Percentiles rank a stretch among this genome's conserved stretches.
phyloP scores from a whole-genome alignment of 192 early-diverging fungal species.

The Phlyctochytrium arcticum region DNA sequence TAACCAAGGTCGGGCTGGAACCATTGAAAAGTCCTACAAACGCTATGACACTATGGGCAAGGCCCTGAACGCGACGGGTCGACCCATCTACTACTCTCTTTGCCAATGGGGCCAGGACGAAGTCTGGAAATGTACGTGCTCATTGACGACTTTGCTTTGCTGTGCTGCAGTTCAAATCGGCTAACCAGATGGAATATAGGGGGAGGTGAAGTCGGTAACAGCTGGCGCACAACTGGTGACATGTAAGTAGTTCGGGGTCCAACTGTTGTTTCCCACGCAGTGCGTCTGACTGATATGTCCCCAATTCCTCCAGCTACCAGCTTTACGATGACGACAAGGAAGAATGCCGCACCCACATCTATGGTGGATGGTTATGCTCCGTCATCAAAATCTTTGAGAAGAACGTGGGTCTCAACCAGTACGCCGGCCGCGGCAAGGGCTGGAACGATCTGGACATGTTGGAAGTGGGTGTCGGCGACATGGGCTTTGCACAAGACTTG shows the following conservation, averaged over 20 bases:
- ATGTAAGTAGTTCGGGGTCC: too few relatives aligned
- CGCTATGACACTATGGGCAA: conserved; percentile 35
- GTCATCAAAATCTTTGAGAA: conserved; percentile 34
- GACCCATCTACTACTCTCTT: conserved; percentile 41
- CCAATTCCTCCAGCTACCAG: too few relatives aligned
- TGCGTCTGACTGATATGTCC: too few relatives aligned
- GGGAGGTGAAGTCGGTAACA: too few relatives aligned
- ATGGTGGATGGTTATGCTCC: conserved; percentile 19
- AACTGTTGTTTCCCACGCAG: too few relatives aligned
- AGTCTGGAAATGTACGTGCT: too few relatives aligned
- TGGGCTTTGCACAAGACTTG: conserved; percentile 41
- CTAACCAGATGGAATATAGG: too few relatives aligned
- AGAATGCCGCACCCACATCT: too few relatives aligned
- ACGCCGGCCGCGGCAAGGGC: conserved; percentile 34
- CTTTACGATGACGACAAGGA: too few relatives aligned
- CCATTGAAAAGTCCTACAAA: conserved; percentile 25
- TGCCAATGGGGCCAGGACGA: conserved; percentile 52
- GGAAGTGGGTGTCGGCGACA: conserved; percentile 50
- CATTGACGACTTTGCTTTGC: too few relatives aligned
- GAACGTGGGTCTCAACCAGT: conserved; percentile 8
- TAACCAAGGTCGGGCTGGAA: conserved; percentile 18
- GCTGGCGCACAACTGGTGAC: too few relatives aligned
- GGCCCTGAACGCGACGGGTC: conserved; percentile 44
- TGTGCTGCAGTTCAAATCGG: too few relatives aligned
- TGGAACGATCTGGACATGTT: conserved; percentile 58